These are phyloP conservation scores for Pterulicium gracile DNA, from an alignment of 1,284 basidiomycete species.

Conservation along the genomic window DNA sequence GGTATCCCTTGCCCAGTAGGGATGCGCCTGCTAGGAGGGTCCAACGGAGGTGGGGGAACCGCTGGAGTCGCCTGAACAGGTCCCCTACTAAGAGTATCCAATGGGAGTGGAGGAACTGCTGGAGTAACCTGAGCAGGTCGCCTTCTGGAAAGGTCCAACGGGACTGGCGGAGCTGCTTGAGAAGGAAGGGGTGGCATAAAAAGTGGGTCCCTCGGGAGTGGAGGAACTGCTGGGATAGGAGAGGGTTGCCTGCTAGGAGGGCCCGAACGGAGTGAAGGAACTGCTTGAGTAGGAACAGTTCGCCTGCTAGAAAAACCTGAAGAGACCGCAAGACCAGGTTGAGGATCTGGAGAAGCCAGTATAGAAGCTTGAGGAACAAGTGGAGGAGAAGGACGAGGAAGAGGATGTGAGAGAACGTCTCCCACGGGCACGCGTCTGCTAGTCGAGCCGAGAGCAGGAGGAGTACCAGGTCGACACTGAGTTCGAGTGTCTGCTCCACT, in stretches of 20 bases:
- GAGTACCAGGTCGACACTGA: not conserved
- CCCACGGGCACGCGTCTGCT: not conserved
- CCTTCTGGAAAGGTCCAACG: too few relatives aligned
- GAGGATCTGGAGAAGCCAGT: not conserved
- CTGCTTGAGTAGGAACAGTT: not conserved
- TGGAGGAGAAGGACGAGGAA: not conserved
- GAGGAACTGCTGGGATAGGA: not conserved
- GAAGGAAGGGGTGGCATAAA: not conserved
- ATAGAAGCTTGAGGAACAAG: not conserved
- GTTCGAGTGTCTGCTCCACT: too few relatives aligned
- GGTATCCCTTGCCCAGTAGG: too few relatives aligned
- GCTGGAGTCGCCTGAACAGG: too few relatives aligned
- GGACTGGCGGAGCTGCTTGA: not conserved
- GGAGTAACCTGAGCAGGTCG: too few relatives aligned
- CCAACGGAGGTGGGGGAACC: too few relatives aligned
- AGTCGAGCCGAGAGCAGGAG: not conserved
- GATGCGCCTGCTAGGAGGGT: too few relatives aligned
- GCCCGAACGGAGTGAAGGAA: not conserved
- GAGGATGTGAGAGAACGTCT: too few relatives aligned
- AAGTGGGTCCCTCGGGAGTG: not conserved
- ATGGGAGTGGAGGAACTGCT: too few relatives aligned
- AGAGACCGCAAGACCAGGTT: not conserved
- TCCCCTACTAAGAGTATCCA: too few relatives aligned
- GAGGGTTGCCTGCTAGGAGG: not conserved
- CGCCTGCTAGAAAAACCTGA: not conserved